Conservation (phyloP, 306 rosid genomes). For the Oemleria cerasiformis region DNA sequence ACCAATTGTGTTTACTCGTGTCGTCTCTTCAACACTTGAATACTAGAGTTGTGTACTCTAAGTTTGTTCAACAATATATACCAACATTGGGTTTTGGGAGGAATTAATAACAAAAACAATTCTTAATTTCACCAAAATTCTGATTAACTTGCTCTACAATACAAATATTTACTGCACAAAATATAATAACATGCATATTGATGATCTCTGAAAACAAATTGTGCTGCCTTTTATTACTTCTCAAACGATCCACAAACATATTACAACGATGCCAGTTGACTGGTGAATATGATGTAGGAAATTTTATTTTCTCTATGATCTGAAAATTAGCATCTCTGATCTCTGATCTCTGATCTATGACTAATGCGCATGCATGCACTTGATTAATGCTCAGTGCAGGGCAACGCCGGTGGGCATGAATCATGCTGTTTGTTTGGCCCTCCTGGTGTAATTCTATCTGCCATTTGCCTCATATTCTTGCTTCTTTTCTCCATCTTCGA, state of each 20-base stretch:
- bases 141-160: too few relatives aligned
- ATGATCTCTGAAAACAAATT: background rate
- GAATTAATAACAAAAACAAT: too few relatives aligned
- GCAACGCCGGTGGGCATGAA: background rate
- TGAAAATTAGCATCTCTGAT: too few relatives aligned
- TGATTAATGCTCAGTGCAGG: too few relatives aligned
- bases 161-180: too few relatives aligned
- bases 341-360: background rate
- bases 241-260: background rate
- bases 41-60: too few relatives aligned
- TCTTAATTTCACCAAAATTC: too few relatives aligned
- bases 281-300: background rate
- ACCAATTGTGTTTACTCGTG: too few relatives aligned
- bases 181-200: too few relatives aligned
- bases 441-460: conserved; percentile 10
- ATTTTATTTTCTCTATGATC: background rate
- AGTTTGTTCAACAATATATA: too few relatives aligned
- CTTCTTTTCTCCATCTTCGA: background rate
- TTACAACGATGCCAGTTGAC: background rate
- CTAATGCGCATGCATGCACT: background rate
- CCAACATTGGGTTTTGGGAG: too few relatives aligned
- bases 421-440: conserved; percentile 7
- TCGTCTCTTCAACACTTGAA: too few relatives aligned
- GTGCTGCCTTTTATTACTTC: background rate
- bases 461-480: background rate